Evolutionary conservation across 306 rosid genomes (phyloP), one percentile per base, ranked within the genome.

Genomic region (Malus orientalis): DNA sequence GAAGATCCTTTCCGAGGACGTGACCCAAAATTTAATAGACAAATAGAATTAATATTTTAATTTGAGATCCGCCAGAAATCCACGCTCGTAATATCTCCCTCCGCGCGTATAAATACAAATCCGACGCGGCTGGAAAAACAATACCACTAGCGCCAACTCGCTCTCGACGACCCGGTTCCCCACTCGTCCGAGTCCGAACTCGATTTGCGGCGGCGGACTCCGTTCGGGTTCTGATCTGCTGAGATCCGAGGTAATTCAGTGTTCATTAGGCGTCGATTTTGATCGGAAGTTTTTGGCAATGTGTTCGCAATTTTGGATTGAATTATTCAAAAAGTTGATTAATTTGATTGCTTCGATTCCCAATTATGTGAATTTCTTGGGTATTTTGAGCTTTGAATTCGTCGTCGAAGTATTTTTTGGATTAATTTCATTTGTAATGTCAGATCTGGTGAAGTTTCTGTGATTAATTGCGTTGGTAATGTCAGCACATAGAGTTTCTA

Each of bases 101-200:
- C 69, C 75, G 88, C 80, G 81, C 70, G 42, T 49, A 70, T 74
- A 61, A 33, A 54, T 81, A 83, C 40, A 18, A 45, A 70, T 8
- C 71, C 64, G 63, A 51, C 27, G 8, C 33, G 5, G 78, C 80
- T 53, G 76, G 12, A 66, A 16, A 51, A 18, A 18, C 20, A 51
- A 51, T 51, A n/a, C 49, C 70, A 66, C 76, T 74, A 40, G 76
- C 69, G 23, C 44, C 3, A 80, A 76, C 81, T 83, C 83, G 67
- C 76, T n/a, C 69, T 6, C 10, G 51, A 11, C 27, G 85, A 84
- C 86, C 82, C 87, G 49, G 40, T 55, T 12, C 20, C 33, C 66
- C 67, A 49, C 76, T 83, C 54, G 25, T 81, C 76, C 76, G 42
- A 75, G 70, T 85, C 86, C 81, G 79, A 80, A 65, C 73, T 77